Evolutionary conservation across 345 rosid species (phyloP), one percentile per base, ranked within the genome.

Genomic region (Eucalyptus sp.): DNA sequence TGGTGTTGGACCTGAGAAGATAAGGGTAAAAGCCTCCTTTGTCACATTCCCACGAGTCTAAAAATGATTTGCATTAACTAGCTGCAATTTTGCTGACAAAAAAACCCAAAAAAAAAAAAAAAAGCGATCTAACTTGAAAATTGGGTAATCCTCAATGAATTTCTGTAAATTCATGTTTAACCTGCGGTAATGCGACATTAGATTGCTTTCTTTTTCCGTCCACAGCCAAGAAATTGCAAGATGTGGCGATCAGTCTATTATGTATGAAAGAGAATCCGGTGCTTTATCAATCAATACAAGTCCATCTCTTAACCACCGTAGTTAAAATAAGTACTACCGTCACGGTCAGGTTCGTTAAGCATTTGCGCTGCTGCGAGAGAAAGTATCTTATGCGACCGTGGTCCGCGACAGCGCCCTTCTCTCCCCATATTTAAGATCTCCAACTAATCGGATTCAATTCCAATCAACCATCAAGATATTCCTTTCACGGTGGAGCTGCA

Each of bases 11-110:
- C 62, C 68, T 37, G 49, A 86, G 48, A 86, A 37, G 24, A 56
- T 37, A 43, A 12, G 43, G 49, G 64, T 87, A 58, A 58, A 58
- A 87, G 88, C 79, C 33, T 56, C 49, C 62, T 41, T 58, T 60
- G 88, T 87, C 88, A 87, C 88, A 58, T 87, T 87, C 41, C 41
- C 50, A 18, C n/a, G 48, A 56, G 46, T 49, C 49, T 43, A 25
- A 50, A 48, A 86, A 50, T 49, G 87, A 85, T 29, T 44, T 85
- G 54, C 44, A 17, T 86, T 86, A 50, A 17, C 87, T 86, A 76
- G 27, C 83, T 37, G 83, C 83, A 20, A 76, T 10, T 10, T 37
- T 37, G 13, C 25, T 20, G 27, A 37, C 27, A 18, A 71, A 71
- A 27, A 13, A 71, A 33, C 80, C 80, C 10, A 18, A 37, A 18